Evolutionary conservation across 257 asterid species (phyloP).

Genomic region (Prunella vulgaris): DNA sequence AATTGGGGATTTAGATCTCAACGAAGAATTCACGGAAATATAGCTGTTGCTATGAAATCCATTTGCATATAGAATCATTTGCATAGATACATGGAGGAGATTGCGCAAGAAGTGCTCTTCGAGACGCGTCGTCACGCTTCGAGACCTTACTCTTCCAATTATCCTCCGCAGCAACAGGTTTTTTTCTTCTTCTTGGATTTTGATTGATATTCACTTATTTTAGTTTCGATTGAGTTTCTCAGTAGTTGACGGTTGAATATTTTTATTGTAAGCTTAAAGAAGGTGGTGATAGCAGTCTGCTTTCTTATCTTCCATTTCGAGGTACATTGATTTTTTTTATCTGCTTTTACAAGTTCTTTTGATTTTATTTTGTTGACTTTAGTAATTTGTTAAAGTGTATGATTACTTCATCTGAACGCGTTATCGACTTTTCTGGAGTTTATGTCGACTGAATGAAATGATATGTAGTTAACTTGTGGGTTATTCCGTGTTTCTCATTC

Average conservation of each 20-base stretch:
- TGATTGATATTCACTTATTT: conserved; percentile 4
- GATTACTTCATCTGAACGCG: conserved; percentile 1
- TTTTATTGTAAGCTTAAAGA: conserved; percentile 47
- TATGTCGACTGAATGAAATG: background rate
- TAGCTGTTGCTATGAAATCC: conserved; percentile 18
- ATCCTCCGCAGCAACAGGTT: conserved; percentile 76
- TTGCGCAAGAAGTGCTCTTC: conserved; percentile 41
- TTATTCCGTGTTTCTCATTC: background rate
- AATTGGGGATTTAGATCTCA: conserved; percentile 36
- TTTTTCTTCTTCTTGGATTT: background rate
- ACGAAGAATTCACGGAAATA: conserved; percentile 6
- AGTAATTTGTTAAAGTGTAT: conserved; percentile 9
- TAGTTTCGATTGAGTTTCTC: conserved; percentile 10
- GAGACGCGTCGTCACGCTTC: conserved; percentile 85
- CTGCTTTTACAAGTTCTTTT: background rate
- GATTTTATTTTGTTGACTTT: background rate
- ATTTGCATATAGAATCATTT: background rate
- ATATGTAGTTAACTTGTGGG: background rate
- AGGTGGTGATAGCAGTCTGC: conserved; percentile 48
- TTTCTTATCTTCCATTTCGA: conserved; percentile 62
- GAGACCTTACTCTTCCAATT: conserved; percentile 59
- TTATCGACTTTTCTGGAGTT: background rate
- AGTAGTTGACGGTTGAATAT: conserved; percentile 10
- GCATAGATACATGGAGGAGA: conserved; percentile 40
- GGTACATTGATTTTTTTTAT: conserved; percentile 43